Evolutionary conservation across 306 rosid species (phyloP), one percentile per base, ranked within the genome.

Genomic region (Ochetophila trinervis): DNA sequence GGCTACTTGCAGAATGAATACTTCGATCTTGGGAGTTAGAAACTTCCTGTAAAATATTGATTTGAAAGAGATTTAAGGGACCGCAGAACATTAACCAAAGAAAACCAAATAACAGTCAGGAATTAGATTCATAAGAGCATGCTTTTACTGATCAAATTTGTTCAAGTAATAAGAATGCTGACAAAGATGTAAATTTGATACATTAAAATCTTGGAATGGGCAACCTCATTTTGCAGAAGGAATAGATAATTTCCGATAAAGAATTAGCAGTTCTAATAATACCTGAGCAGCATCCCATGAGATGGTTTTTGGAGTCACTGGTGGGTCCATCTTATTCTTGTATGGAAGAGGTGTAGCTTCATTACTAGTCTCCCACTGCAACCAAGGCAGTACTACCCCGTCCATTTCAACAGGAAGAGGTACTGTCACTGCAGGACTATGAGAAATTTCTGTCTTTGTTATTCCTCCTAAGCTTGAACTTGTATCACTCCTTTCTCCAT

Each of bases 401-500:
- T 93, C 99, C 85, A 58, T 86, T 69, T 85, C 83, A 58, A 74
- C 72, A 57, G 96, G 88, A 80, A 79, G 78, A 80, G 86, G 63
- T 76, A 74, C 78, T 17, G 80, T 68, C 22, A 74, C 49, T 17
- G 80, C 64, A 20, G 88, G 95, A 75, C 79, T 70, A 27, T 45
- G 70, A 62, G 67, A 72, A 59, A 73, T 62, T 77, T 78, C 88
- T 2, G 77, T 55, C 84, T 85, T 94, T 35, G 76, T 56, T 49
- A 83, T 73, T 49, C 90, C 97, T 50, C 97, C 96, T 52, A 94
- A 50, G 61, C 96, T 86, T 14, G 99, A 90, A 72, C 91, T 94
- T 54, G 99, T 78, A 67, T 94, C 99, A 20, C 99, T 94, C 68
- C 97, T 86, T 80, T 94, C 97, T 47, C 97, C 99, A 47, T 94